A percentile compares a stretch with the other conserved stretches of the same genome.
Conservation (phyloP, 2,329 filamentous ascomycete genomes). For the Orbilia ellipsospora region DNA sequence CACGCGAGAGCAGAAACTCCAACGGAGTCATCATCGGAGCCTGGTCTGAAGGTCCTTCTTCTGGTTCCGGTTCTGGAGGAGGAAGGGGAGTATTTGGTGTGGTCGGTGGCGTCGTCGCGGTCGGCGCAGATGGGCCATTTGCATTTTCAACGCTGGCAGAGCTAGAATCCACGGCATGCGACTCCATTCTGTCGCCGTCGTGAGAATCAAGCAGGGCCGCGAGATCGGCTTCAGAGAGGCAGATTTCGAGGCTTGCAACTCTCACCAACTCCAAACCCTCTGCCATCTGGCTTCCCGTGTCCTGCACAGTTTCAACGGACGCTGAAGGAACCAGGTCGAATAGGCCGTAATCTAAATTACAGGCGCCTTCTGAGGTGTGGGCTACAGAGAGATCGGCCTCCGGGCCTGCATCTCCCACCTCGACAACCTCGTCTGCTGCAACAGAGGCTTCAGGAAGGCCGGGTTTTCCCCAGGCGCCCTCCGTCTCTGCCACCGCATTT, state of each 20-base stretch:
- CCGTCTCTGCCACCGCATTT: slow-evolving; percentile 4
- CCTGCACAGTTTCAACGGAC: too few relatives aligned
- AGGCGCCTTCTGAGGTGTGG: too few relatives aligned
- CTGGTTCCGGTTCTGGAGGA: background rate
- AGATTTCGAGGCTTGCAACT: too few relatives aligned
- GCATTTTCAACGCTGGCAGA: background rate
- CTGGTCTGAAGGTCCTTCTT: background rate
- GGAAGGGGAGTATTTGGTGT: background rate
- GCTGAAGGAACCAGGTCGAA: too few relatives aligned
- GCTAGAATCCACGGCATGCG: background rate
- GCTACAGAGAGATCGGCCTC: too few relatives aligned
- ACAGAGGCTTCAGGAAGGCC: slow-evolving; percentile 4
- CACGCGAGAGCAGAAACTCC: slow-evolving; percentile 40
- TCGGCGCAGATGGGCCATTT: background rate
- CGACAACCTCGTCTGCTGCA: background rate
- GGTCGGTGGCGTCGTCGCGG: background rate
- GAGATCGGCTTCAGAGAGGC: too few relatives aligned
- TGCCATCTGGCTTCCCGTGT: background rate
- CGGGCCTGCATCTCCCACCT: too few relatives aligned
- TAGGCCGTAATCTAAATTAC: too few relatives aligned
- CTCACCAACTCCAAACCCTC: background rate
- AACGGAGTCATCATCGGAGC: slow-evolving; percentile 17
- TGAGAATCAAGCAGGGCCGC: background rate
- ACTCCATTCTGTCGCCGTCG: background rate
- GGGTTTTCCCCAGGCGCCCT: background rate